phyloP scores from a whole-genome alignment of 495 filamentous ascomycete genomes.

The Podospora anserina region DNA sequence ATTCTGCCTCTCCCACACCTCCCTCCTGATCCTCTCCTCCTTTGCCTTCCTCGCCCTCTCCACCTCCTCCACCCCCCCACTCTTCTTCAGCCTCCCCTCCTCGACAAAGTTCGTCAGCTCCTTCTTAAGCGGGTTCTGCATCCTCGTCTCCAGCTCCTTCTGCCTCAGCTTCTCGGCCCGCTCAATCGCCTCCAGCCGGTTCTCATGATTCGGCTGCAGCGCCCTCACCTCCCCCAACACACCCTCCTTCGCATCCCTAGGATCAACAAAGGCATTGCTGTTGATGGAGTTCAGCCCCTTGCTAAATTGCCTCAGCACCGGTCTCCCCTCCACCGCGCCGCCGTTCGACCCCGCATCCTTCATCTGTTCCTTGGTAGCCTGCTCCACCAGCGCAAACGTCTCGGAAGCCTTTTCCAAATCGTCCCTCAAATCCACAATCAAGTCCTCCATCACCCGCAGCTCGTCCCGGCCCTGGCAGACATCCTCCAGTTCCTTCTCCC shows the following conservation, averaged over 20 bases:
- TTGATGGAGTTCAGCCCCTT: constrained; percentile 56
- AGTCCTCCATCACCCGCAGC: constrained; percentile 89
- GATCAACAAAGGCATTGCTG: constrained; percentile 65
- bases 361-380: constrained; percentile 94
- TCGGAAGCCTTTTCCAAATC: constrained; percentile 91
- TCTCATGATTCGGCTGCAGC: constrained; percentile 92
- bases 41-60: constrained; percentile 79
- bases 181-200: constrained; percentile 89
- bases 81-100: constrained; percentile 92
- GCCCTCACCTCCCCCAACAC: constrained; percentile 92
- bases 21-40: constrained; percentile 81
- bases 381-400: constrained; percentile 91
- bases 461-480: constrained; percentile 94
- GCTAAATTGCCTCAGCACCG: constrained; percentile 46
- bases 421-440: constrained; percentile 85
- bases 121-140: constrained; percentile 77
- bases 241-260: constrained; percentile 77
- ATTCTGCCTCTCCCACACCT: constrained; percentile 75
- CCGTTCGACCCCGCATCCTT: constrained; percentile 49
- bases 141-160: constrained; percentile 77
- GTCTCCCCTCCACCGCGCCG: constrained; percentile 29
- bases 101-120: constrained; percentile 86
- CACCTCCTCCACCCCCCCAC: constrained; percentile 88
- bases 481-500: constrained; percentile 91
- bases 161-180: constrained; percentile 84